These are phyloP conservation scores for Aspergillus hortae DNA, from an alignment of 2,329 filamentous ascomycete genomes.

Conservation along the genomic window DNA sequence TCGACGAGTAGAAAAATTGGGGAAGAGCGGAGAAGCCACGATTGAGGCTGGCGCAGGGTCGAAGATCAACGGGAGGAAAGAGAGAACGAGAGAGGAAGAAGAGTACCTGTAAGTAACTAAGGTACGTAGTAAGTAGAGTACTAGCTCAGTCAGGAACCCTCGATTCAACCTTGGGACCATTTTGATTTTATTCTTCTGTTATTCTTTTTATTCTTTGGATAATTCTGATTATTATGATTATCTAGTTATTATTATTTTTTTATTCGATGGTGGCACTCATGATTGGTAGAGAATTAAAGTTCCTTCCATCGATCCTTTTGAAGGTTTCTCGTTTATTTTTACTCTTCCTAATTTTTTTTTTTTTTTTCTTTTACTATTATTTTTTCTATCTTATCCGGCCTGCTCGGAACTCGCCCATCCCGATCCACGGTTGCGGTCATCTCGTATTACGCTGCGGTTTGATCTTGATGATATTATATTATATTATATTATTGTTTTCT, in stretches of 20 bases:
- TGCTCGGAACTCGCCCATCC: too few relatives aligned
- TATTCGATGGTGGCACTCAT: too few relatives aligned
- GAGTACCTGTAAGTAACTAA: too few relatives aligned
- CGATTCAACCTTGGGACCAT: too few relatives aligned
- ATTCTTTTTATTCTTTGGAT: too few relatives aligned
- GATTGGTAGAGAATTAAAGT: background rate
- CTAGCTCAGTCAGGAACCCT: too few relatives aligned
- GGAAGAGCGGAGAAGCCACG: conserved; percentile 12
- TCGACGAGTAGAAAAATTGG: conserved; percentile 14
- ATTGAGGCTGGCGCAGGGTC: background rate
- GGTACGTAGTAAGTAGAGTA: too few relatives aligned
- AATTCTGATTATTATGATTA: too few relatives aligned
- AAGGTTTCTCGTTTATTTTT: background rate
- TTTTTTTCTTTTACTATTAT: background rate
- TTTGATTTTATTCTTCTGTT: too few relatives aligned
- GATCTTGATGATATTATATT: background rate
- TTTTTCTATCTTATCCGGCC: too few relatives aligned
- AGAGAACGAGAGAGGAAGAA: conserved; percentile 6
- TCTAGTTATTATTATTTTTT: too few relatives aligned
- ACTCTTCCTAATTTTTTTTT: background rate
- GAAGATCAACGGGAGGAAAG: background rate
- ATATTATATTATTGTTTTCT: background rate
- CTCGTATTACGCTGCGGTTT: background rate
- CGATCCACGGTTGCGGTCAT: background rate
- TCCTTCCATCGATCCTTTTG: background rate